Conservation (phyloP, 2,329 filamentous ascomycete species). For the Venturia asperata region DNA sequence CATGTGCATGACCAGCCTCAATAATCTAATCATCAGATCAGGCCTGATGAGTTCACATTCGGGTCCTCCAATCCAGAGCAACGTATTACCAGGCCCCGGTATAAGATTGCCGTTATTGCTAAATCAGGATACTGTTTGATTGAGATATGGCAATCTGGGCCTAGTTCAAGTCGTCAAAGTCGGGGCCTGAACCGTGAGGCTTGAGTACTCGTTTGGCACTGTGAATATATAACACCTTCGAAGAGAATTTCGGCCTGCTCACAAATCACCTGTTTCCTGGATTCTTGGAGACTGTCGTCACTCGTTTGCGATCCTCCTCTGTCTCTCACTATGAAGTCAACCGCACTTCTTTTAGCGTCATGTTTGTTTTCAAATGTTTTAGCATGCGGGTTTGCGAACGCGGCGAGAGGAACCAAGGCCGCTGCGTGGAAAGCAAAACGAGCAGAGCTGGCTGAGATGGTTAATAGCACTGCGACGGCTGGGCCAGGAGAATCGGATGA, state of each 20-base stretch:
- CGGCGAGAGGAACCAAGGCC: not conserved
- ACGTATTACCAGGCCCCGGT: not conserved
- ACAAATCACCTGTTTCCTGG: not conserved
- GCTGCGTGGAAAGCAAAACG: not conserved
- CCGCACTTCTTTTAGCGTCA: not conserved
- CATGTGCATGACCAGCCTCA: not conserved
- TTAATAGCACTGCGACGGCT: slow-evolving; percentile 17
- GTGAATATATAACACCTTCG: not conserved
- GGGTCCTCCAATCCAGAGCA: not conserved
- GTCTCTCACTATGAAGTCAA: slow-evolving; percentile 1
- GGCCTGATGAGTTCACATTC: not conserved
- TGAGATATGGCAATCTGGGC: not conserved
- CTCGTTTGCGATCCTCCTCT: not conserved
- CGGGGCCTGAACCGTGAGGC: not conserved
- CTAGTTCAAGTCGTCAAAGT: not conserved
- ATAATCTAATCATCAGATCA: not conserved
- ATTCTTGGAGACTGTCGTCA: not conserved
- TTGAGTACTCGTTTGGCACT: not conserved
- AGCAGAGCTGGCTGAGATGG: not conserved
- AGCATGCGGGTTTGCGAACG: not conserved
- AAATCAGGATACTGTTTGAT: not conserved
- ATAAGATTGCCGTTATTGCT: not conserved
- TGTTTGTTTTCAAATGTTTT: not conserved
- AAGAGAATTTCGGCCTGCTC: not conserved
- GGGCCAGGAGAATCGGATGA: slow-evolving; percentile 27